Conservation (phyloP, 148 eudicot species). For the Talinum fruticosum region DNA sequence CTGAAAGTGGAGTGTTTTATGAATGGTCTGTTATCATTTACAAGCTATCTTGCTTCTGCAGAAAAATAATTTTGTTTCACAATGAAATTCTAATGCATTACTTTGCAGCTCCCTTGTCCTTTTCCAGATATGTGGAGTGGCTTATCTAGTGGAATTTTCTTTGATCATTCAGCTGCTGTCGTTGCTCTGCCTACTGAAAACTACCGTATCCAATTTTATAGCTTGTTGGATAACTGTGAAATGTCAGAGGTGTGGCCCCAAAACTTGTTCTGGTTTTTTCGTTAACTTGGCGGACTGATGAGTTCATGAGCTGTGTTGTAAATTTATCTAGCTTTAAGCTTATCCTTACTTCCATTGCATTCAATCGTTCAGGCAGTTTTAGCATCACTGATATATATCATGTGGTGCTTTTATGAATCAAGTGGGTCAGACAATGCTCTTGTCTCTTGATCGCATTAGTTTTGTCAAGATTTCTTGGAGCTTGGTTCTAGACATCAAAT, state of each 20-base stretch:
- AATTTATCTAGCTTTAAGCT: background rate
- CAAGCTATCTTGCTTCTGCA: background rate
- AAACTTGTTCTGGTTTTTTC: background rate
- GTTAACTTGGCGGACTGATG: background rate
- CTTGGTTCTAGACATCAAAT: background rate
- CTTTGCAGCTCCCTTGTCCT: constrained; percentile 81
- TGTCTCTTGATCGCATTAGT: background rate
- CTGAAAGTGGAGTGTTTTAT: background rate
- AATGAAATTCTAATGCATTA: constrained; percentile 26
- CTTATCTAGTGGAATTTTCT: constrained; percentile 43
- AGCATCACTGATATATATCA: background rate
- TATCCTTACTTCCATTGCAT: background rate
- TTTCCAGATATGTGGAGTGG: constrained; percentile 48
- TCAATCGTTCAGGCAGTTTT: background rate
- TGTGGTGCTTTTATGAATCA: background rate
- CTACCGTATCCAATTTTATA: constrained; percentile 80
- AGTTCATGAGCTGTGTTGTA: background rate
- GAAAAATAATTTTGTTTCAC: background rate
- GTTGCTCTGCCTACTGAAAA: constrained; percentile 69
- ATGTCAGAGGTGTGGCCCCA: constrained; percentile 57
- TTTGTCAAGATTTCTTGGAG: background rate
- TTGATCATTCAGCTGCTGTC: constrained; percentile 56
- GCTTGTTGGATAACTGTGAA: constrained; percentile 82
- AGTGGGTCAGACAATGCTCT: background rate
- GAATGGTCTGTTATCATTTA: background rate